These are phyloP conservation scores for Solanum bulbocastanum DNA, from an alignment of 257 asterid genomes.

Conservation along the genomic window DNA sequence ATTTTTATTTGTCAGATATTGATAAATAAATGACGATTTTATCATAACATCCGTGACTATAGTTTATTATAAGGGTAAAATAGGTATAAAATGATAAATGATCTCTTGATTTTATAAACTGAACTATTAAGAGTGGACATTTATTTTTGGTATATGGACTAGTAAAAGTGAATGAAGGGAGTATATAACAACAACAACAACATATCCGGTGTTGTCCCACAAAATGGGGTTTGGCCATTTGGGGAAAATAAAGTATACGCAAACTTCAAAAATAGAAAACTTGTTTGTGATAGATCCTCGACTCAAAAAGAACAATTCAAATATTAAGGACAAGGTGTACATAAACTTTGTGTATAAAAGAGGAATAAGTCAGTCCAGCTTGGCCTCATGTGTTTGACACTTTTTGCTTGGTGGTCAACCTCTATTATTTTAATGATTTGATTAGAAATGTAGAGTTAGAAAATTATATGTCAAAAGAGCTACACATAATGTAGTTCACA, in stretches of 20 bases:
- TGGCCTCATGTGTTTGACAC: neutral
- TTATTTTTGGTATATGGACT: too few relatives aligned
- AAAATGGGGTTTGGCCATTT: fast-evolving
- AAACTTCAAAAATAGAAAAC: fast-evolving
- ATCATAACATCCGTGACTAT: neutral
- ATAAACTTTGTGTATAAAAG: neutral
- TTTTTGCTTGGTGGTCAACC: neutral
- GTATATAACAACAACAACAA: neutral
- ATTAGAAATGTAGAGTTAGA: neutral
- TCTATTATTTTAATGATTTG: neutral
- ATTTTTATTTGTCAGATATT: too few relatives aligned
- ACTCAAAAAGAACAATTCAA: neutral
- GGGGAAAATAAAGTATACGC: neutral
- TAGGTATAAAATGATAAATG: too few relatives aligned
- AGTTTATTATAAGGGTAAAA: too few relatives aligned
- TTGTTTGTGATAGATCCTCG: fast-evolving
- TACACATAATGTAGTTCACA: neutral
- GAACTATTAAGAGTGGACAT: neutral
- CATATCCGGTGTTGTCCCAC: neutral
- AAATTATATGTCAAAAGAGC: neutral
- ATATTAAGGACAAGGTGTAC: neutral
- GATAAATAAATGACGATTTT: neutral
- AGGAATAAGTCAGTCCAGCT: neutral
- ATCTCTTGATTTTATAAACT: too few relatives aligned
- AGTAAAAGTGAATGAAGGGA: neutral